A percentile compares a stretch with the other conserved stretches of the same genome.
phyloP scores from a whole-genome alignment of 768 basidiomycete genomes.

The Psilocybe tampanensis region DNA sequence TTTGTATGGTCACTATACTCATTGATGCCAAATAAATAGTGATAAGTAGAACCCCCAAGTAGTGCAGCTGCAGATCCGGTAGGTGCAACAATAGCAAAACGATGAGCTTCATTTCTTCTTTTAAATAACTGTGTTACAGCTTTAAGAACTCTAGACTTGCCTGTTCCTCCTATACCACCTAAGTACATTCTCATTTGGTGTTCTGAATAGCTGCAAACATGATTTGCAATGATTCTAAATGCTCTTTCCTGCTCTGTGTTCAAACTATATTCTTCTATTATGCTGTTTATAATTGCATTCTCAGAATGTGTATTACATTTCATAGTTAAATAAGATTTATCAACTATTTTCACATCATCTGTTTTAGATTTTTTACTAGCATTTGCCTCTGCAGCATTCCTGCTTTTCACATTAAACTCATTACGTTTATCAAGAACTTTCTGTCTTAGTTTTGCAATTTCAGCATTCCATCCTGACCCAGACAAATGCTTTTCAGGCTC shows the following conservation, averaged over 20 bases:
- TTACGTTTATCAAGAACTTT: no score
- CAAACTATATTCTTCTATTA: conserved; percentile 14
- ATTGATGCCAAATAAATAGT: conserved; percentile 31
- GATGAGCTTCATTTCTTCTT: conserved; percentile 12
- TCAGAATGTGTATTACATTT: neutral
- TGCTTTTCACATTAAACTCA: no score
- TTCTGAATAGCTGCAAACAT: conserved; percentile 12
- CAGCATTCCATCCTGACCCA: no score
- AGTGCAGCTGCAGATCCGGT: conserved; percentile 21
- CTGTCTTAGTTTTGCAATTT: no score
- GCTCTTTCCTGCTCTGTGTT: conserved; percentile 33
- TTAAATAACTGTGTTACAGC: conserved; percentile 26
- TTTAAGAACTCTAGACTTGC: conserved; percentile 34
- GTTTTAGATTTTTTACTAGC: no score
- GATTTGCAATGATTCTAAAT: conserved; percentile 31
- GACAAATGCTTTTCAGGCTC: no score
- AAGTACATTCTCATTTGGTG: conserved; percentile 32
- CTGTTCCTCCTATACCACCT: conserved; percentile 37
- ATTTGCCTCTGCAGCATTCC: no score
- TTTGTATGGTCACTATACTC: neutral
- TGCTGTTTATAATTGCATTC: conserved; percentile 1
- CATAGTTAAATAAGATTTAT: neutral
- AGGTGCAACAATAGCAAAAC: conserved; percentile 19
- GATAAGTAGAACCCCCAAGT: conserved; percentile 31
- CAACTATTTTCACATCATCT: neutral